phyloP scores from a whole-genome alignment of 768 basidiomycete species.

The Rhizopogon rudus region DNA sequence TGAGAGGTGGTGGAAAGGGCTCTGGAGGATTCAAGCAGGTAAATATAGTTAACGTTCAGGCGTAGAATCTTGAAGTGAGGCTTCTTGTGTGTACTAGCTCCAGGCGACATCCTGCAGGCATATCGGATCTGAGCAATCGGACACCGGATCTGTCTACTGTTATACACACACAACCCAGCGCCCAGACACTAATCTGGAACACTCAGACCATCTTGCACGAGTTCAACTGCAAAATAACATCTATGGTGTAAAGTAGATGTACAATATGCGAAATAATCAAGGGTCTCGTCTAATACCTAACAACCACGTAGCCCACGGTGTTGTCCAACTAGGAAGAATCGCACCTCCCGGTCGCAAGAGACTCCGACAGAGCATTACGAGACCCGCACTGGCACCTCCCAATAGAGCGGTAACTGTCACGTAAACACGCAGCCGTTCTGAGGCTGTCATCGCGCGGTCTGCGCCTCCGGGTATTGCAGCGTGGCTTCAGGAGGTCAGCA shows the following conservation, averaged over 20 bases:
- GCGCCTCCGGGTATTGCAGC: slow-evolving; percentile 78
- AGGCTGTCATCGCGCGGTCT: slow-evolving; percentile 69
- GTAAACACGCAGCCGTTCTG: slow-evolving; percentile 66
- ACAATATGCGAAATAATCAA: slow-evolving; percentile 13
- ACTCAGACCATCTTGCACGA: not conserved
- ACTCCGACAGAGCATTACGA: slow-evolving; percentile 68
- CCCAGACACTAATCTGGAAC: not conserved
- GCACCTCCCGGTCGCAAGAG: slow-evolving; percentile 57
- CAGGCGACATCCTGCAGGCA: slow-evolving; percentile 31
- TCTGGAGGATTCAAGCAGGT: not conserved
- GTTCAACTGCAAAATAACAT: not conserved
- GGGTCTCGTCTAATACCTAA: slow-evolving; percentile 41
- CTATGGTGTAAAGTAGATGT: slow-evolving; percentile 11
- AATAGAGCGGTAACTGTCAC: slow-evolving; percentile 67
- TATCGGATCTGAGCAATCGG: slow-evolving; percentile 32
- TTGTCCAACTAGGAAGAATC: slow-evolving; percentile 46
- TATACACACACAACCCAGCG: slow-evolving; percentile 1
- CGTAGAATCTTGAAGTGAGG: not conserved
- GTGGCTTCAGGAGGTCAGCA: slow-evolving; percentile 35
- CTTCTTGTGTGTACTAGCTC: slow-evolving; percentile 7
- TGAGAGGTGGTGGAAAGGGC: not conserved
- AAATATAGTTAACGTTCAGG: not conserved
- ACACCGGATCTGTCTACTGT: slow-evolving; percentile 23
- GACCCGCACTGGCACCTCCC: slow-evolving; percentile 68
- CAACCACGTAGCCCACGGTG: slow-evolving; percentile 66